These are phyloP conservation scores for Cynanchum wilfordii DNA, from an alignment of 257 asterid species.

Conservation along the genomic window DNA sequence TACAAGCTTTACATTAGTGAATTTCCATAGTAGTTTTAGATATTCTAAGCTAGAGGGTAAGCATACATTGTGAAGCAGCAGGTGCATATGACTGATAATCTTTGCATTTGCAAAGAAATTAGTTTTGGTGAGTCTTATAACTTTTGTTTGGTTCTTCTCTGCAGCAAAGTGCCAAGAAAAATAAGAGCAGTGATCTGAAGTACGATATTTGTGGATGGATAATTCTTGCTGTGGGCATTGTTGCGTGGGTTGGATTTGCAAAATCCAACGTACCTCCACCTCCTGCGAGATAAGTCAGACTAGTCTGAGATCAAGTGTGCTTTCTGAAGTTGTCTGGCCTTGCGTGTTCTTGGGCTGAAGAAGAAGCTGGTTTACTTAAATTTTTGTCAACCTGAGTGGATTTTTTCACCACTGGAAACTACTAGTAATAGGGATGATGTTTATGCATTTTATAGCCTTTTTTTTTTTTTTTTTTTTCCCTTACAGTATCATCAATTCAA, in stretches of 20 bases:
- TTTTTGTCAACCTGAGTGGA: background rate
- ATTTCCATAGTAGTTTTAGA: background rate
- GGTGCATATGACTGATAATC: background rate
- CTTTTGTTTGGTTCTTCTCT: background rate
- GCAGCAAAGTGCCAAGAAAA: constrained; percentile 39
- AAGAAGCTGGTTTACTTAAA: background rate
- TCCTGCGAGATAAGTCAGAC: constrained; percentile 37
- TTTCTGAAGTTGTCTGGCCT: constrained; percentile 8
- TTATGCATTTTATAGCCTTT: background rate
- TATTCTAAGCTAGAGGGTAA: background rate
- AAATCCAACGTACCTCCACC: constrained; percentile 45
- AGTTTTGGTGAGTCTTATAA: background rate
- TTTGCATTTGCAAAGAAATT: background rate
- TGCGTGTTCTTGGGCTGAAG: background rate
- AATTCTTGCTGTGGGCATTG: constrained; percentile 62
- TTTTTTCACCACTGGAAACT: background rate
- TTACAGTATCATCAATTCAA: background rate
- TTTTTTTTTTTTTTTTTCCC: background rate
- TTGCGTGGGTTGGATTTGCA: constrained; percentile 61
- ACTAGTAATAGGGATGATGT: background rate
- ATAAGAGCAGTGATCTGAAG: constrained; percentile 53
- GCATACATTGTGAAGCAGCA: background rate
- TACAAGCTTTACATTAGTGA: background rate
- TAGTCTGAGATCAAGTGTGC: background rate
- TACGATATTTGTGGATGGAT: constrained; percentile 66